Conservation (phyloP, 768 basidiomycete genomes). For the Boletus bicolor region DNA sequence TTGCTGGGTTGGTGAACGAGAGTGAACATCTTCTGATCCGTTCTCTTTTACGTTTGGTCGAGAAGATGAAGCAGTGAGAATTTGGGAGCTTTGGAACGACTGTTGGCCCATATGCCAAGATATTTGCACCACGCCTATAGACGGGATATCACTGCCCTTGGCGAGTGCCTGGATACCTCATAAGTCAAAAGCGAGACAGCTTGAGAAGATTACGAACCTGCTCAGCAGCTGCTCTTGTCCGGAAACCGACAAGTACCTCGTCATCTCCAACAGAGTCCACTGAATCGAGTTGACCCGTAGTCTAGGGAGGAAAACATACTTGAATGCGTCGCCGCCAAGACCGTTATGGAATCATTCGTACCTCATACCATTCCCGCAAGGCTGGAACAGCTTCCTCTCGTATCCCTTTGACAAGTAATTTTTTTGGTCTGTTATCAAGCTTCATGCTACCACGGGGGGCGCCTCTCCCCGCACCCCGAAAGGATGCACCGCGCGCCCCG, state of each 20-base stretch:
- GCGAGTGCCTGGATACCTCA: slow-evolving; percentile 54
- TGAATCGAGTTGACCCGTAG: slow-evolving; percentile 67
- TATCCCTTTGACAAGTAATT: slow-evolving; percentile 70
- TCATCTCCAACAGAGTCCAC: slow-evolving; percentile 53
- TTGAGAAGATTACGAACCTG: slow-evolving; percentile 47
- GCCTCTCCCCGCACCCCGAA: slow-evolving; percentile 61
- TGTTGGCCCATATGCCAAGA: slow-evolving; percentile 55
- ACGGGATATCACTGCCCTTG: slow-evolving; percentile 66
- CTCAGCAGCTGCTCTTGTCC: slow-evolving; percentile 69
- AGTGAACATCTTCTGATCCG: slow-evolving; percentile 27
- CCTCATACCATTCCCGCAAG: slow-evolving; percentile 83
- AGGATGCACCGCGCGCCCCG: slow-evolving; percentile 55
- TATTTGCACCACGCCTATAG: slow-evolving; percentile 61
- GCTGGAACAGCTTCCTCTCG: slow-evolving; percentile 52
- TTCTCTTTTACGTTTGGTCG: slow-evolving; percentile 21
- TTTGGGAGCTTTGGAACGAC: slow-evolving; percentile 18
- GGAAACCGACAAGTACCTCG: slow-evolving; percentile 66
- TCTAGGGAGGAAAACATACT: slow-evolving; percentile 36
- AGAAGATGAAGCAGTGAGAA: slow-evolving; percentile 19
- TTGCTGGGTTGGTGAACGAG: slow-evolving; percentile 9
- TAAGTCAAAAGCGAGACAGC: slow-evolving; percentile 6
- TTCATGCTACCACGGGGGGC: slow-evolving; percentile 76
- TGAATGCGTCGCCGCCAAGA: background rate
- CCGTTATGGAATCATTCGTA: slow-evolving; percentile 25
- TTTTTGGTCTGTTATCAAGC: slow-evolving; percentile 86